Evolutionary conservation across 2,329 filamentous ascomycete species (phyloP).

Genomic region (Microsporum audouinii): DNA sequence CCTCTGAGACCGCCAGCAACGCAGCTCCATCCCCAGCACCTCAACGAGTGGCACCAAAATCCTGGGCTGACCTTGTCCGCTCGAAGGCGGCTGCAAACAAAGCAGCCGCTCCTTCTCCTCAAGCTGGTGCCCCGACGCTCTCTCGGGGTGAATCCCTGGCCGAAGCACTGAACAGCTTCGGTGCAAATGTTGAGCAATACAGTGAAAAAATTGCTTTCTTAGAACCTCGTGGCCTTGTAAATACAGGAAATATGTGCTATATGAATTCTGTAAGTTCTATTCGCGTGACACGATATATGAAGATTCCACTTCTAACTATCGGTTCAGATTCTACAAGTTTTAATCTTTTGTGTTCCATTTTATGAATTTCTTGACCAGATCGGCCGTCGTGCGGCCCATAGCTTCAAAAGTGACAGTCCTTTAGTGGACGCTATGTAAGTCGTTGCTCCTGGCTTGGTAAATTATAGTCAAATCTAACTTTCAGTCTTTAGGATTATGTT

Average conservation of each 20-base stretch:
- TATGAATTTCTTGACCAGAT: constrained; percentile 87
- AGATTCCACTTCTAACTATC: not conserved
- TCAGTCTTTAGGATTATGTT: constrained; percentile 66
- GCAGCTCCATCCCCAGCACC: constrained; percentile 29
- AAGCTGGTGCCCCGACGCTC: constrained; percentile 29
- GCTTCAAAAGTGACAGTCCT: constrained; percentile 90
- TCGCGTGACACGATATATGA: constrained; percentile 17
- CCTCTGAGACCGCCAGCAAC: not conserved
- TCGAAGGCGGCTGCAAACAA: constrained; percentile 34
- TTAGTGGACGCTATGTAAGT: constrained; percentile 85
- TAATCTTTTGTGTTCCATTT: constrained; percentile 88
- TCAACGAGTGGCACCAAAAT: constrained; percentile 44
- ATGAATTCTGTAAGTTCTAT: constrained; percentile 85
- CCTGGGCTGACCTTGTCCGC: constrained; percentile 59
- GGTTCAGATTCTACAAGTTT: constrained; percentile 74
- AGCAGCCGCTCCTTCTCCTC: constrained; percentile 16
- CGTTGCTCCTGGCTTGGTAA: not conserved
- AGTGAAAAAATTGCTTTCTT: constrained; percentile 63
- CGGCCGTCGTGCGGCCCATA: constrained; percentile 70
- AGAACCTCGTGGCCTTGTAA: constrained; percentile 84
- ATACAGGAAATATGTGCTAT: constrained; percentile 98
- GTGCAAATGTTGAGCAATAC: constrained; percentile 48
- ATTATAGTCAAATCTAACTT: constrained; percentile 10
- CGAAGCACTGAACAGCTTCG: constrained; percentile 65
- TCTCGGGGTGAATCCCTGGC: constrained; percentile 53